phyloP scores from a whole-genome alignment of 148 eudicot species.

The Simmondsia chinensis region DNA sequence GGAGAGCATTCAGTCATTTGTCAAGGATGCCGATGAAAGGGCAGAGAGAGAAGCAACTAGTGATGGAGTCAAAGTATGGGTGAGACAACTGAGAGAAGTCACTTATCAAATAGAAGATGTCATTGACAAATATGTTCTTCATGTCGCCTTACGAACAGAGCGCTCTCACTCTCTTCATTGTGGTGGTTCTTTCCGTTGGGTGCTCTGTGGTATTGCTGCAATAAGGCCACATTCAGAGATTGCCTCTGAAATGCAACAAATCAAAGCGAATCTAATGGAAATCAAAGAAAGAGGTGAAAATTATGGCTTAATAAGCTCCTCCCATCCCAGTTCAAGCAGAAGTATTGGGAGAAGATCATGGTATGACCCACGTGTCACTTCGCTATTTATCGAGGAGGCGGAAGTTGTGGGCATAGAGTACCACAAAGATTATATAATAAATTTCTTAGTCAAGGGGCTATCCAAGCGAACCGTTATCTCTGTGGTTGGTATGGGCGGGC shows the following conservation, averaged over 20 bases:
- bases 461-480: neutral
- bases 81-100: neutral
- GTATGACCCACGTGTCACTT: neutral
- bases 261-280: neutral
- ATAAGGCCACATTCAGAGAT: too few relatives aligned
- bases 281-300: too few relatives aligned
- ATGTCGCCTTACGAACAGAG: too few relatives aligned
- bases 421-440: neutral
- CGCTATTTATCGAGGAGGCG: neutral
- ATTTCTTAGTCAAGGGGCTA: neutral
- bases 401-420: neutral
- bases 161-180: too few relatives aligned
- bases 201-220: too few relatives aligned
- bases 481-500: slow-evolving; percentile 7
- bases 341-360: neutral
- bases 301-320: too few relatives aligned
- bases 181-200: too few relatives aligned
- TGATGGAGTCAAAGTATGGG: neutral
- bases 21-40: slow-evolving; percentile 2
- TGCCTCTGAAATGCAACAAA: neutral
- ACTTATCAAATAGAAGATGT: slow-evolving; percentile 4
- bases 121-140: neutral
- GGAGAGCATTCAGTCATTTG: neutral
- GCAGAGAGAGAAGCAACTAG: neutral
- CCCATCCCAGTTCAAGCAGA: neutral